phyloP scores from a whole-genome alignment of 805 yeast species.

The Candida maesae region DNA sequence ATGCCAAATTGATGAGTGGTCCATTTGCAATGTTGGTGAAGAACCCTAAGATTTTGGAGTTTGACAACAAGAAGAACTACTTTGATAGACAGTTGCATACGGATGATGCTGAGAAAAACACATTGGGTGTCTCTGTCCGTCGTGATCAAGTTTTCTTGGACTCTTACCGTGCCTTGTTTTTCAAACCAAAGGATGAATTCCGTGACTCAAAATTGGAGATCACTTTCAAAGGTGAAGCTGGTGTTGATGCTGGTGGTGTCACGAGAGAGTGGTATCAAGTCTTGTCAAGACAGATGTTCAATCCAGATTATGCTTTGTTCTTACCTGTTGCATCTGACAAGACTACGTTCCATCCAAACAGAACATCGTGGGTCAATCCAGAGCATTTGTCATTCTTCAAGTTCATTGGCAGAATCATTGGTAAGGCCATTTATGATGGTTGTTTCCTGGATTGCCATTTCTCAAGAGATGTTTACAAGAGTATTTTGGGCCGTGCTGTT shows the following conservation, averaged over 20 bases:
- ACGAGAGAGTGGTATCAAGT: conserved; percentile 98
- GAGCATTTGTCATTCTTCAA: conserved; percentile 91
- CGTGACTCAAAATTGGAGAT: conserved; percentile 71
- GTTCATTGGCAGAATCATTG: conserved; percentile 90
- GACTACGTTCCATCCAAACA: conserved; percentile 92
- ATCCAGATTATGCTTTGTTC: conserved; percentile 91
- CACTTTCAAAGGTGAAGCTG: conserved; percentile 88
- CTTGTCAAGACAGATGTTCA: conserved; percentile 88
- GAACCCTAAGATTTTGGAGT: conserved; percentile 86
- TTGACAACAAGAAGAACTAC: conserved; percentile 87
- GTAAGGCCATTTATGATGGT: conserved; percentile 87
- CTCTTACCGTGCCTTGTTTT: conserved; percentile 78
- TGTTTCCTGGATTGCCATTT: conserved; percentile 91
- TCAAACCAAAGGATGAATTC: conserved; percentile 71
- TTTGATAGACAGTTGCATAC: conserved; percentile 72
- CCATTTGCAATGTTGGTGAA: conserved; percentile 86
- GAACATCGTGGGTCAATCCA: conserved; percentile 89
- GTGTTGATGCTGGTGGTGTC: conserved; percentile 98
- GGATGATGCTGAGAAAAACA: conserved; percentile 36
- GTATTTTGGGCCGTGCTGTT: conserved; percentile 73
- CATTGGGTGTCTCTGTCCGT: conserved; percentile 64
- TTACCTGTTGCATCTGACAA: conserved; percentile 88
- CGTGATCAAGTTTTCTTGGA: conserved; percentile 92
- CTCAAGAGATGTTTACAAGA: conserved; percentile 90
- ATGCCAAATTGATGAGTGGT: conserved; percentile 93